Evolutionary conservation across 1,284 basidiomycete species (phyloP).

Genomic region (Schizopora paradoxa): DNA sequence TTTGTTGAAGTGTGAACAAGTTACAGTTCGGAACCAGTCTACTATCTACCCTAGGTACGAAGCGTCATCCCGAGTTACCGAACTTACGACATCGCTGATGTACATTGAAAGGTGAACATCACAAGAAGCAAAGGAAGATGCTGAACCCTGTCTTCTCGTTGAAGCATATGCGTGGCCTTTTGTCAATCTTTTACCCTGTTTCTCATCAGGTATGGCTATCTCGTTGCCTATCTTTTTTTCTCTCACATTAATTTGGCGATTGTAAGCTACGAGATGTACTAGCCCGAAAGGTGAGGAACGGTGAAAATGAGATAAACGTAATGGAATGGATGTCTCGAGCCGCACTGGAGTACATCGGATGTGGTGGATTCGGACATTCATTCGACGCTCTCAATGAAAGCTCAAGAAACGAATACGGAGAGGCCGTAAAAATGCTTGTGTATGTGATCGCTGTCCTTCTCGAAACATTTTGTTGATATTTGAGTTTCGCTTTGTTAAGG

Average conservation of each 20-base stretch:
- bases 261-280: slow-evolving; percentile 21
- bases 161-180: slow-evolving; percentile 25
- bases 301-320: slow-evolving; percentile 27
- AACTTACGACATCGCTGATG: slow-evolving; percentile 9
- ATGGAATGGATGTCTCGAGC: slow-evolving; percentile 28
- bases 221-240: too few relatives aligned
- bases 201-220: slow-evolving; percentile 20
- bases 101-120: slow-evolving; percentile 21
- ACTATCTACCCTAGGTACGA: slow-evolving; percentile 20
- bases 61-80: neutral
- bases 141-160: slow-evolving; percentile 29
- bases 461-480: neutral
- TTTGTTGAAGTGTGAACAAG: slow-evolving; percentile 4
- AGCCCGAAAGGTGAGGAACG: slow-evolving; percentile 6
- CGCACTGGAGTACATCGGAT: slow-evolving; percentile 30
- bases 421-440: slow-evolving; percentile 19
- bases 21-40: slow-evolving; percentile 20
- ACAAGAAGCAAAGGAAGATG: slow-evolving; percentile 26
- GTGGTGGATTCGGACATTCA: slow-evolving; percentile 14
- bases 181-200: slow-evolving; percentile 27
- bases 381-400: neutral
- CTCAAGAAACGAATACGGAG: slow-evolving; percentile 3
- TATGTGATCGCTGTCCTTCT: slow-evolving; percentile 28
- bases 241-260: neutral
- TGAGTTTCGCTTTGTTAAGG: neutral